Evolutionary conservation across 2,329 filamentous ascomycete species (phyloP).

Genomic region (Fusarium longipes): DNA sequence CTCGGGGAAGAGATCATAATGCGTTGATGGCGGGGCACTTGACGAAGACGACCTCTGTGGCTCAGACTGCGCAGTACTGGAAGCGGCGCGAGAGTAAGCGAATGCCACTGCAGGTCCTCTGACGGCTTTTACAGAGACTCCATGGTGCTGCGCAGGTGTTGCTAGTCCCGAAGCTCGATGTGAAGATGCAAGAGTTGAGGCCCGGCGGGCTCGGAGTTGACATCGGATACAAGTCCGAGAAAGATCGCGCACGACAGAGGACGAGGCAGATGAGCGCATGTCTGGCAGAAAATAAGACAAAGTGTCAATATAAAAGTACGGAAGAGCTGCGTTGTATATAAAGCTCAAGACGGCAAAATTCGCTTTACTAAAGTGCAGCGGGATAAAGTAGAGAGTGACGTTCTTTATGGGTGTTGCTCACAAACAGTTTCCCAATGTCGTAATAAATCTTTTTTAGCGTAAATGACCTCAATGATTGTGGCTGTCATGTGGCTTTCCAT

Average conservation of each 20-base stretch:
- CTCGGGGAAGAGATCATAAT: slow-evolving; percentile 90
- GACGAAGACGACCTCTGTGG: slow-evolving; percentile 7
- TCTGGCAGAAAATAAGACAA: background rate
- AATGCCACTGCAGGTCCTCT: slow-evolving; percentile 4
- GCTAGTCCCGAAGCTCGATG: slow-evolving; percentile 24
- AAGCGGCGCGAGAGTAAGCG: slow-evolving; percentile 23
- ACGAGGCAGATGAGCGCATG: slow-evolving; percentile 46
- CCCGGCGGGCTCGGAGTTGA: slow-evolving; percentile 46
- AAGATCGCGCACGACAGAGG: slow-evolving; percentile 43
- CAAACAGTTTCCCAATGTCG: slow-evolving; percentile 18
- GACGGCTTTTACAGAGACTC: slow-evolving; percentile 4
- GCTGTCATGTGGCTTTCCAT: background rate
- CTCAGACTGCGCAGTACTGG: slow-evolving; percentile 27
- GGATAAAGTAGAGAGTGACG: background rate
- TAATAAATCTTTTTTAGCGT: slow-evolving; percentile 34
- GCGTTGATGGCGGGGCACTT: slow-evolving; percentile 57
- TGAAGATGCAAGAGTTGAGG: slow-evolving; percentile 38
- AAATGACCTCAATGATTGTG: slow-evolving; percentile 17
- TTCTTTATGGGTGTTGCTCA: slow-evolving; percentile 4
- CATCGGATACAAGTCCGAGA: slow-evolving; percentile 52
- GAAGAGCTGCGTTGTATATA: background rate
- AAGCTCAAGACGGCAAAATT: background rate
- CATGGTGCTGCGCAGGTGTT: slow-evolving; percentile 11
- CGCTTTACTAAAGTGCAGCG: background rate
- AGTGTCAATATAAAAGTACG: background rate